Evolutionary conservation across 1,284 basidiomycete species (phyloP), one percentile per base, ranked within the genome.

Genomic region (Austroboletus novae-zelandiae): DNA sequence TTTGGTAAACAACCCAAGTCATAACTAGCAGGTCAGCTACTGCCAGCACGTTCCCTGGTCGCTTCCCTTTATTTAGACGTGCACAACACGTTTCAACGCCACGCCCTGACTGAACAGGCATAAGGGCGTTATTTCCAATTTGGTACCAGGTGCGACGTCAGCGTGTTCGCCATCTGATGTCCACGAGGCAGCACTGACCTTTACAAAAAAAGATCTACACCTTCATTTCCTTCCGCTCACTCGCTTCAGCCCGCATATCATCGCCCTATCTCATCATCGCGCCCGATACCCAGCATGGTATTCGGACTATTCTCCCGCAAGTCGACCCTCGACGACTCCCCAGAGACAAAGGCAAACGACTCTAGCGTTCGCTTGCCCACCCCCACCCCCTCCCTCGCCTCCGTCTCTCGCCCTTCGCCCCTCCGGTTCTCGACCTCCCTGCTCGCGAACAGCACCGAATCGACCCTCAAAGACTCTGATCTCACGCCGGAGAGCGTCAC

Each of bases 261-360:
- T 15, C 57, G 50, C 55, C 20, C 3, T 37, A 27, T 31, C 40
- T 35, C 31, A 41, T 32, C 23, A 10, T 14, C 15, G 5, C 18
- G 8, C 7, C 10, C 17, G 34, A 35, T 17, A 35, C n/a, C n/a
- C 4, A 39, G 37, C 36, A 79, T 80, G 77, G 74, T 81, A 31
- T 80, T 82, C 58, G 69, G 77, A 5, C 70, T 81, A 35, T 79
- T 82, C 53, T 58, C 67, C 23, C 74, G 76, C 56, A 79, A 74
- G 58, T 53, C 64, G 2, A 46, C 53, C 0, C 43, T 39, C 20
- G 62, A 55, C 44, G 53, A 50, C 8, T n/a, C 50, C 11, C 46
- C 57, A 27, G 53, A 54, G 5, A 5, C 37, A 11, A 53, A 20
- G 43, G 35, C 42, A 32, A 48, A 31, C 47, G 52, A 56, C 47